Conservation (phyloP, 345 rosid species). For the Physaria fendleri region DNA sequence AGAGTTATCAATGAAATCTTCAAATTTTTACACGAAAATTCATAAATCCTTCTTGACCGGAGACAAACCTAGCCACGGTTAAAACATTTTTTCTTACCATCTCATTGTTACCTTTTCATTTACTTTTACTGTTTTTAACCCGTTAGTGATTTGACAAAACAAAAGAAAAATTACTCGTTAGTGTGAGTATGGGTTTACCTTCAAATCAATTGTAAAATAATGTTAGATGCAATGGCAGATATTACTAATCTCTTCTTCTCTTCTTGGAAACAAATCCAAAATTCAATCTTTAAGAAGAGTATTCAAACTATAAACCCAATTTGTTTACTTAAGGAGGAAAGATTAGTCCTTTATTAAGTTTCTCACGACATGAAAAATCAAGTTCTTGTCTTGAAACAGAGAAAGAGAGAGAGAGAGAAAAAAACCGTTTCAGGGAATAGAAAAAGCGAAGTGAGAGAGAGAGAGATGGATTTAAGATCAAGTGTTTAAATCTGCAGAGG, state of each 20-base stretch:
- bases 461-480: neutral
- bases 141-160: too few relatives aligned
- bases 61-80: slow-evolving; percentile 6
- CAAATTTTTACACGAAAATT: neutral
- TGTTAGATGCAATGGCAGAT: too few relatives aligned
- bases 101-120: neutral
- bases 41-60: neutral
- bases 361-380: neutral
- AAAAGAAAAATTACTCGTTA: too few relatives aligned
- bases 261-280: too few relatives aligned
- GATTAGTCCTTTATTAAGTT: neutral
- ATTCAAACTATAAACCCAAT: too few relatives aligned
- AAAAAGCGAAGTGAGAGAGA: slow-evolving; percentile 13
- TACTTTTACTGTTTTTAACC: neutral
- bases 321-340: neutral
- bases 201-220: too few relatives aligned
- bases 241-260: too few relatives aligned
- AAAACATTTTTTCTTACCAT: neutral
- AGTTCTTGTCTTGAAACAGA: neutral
- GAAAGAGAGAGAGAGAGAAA: slow-evolving; percentile 6
- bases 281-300: too few relatives aligned
- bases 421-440: slow-evolving; percentile 8
- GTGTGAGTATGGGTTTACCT: too few relatives aligned
- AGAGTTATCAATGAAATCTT: neutral
- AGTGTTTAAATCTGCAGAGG: slow-evolving; percentile 5